Evolutionary conservation across 345 rosid genomes (phyloP).

Genomic region (Eucalyptus sp.): DNA sequence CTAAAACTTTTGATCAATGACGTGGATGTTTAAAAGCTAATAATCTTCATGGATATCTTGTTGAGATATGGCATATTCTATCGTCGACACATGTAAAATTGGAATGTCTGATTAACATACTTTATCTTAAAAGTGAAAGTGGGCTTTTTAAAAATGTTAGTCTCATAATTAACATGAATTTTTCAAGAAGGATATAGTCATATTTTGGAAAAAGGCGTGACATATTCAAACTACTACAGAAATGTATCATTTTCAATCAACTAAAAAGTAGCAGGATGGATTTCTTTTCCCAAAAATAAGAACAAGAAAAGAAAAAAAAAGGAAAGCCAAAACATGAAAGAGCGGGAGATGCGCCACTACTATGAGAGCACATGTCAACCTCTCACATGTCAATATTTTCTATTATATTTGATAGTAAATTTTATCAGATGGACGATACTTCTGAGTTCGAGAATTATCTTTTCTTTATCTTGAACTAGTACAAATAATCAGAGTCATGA

Average conservation of each 20-base stretch:
- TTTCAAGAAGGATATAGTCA: background rate
- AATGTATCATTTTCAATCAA: background rate
- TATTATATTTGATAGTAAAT: background rate
- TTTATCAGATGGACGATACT: background rate
- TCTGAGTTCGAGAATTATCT: background rate
- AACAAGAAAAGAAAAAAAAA: background rate
- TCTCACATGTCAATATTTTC: background rate
- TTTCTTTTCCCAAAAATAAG: background rate
- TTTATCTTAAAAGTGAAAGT: background rate
- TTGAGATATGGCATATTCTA: background rate
- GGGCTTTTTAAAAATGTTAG: background rate
- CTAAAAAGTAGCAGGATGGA: background rate
- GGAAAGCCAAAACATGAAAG: background rate
- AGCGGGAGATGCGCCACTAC: background rate
- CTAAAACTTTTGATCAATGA: background rate
- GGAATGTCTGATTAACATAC: background rate
- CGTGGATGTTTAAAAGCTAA: background rate
- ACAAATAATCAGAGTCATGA: background rate
- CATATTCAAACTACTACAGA: background rate
- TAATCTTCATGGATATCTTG: background rate
- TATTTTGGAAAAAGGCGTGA: background rate
- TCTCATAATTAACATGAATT: background rate
- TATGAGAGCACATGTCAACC: background rate
- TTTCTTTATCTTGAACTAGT: too few relatives aligned
- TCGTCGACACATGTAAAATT: background rate